Evolutionary conservation across 805 yeast species (phyloP), one percentile per base, ranked within the genome.

Genomic region (Yamadazyma nakazawae): DNA sequence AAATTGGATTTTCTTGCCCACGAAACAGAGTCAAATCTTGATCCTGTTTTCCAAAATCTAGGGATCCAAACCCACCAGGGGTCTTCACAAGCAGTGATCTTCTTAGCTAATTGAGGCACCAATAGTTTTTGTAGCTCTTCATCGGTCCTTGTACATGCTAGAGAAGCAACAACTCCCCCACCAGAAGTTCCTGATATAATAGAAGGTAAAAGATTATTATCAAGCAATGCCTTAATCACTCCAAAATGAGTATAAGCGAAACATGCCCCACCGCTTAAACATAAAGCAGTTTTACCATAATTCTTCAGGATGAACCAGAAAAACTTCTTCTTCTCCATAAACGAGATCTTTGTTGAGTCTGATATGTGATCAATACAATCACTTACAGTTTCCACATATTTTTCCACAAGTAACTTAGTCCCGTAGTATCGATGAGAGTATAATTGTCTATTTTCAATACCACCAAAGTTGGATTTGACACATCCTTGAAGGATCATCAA

Each of bases 201-300:
- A 4, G 72, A 71, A 1, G 95, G 95, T 42, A 86, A 65, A 42
- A 79, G 64, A 59, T 82, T 84, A 47, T 78, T 76, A 48, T 87
- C 90, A 5, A 85, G 63, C 34, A 87, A 62, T 0, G 90, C 91
- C 52, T 82, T 82, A 24, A 85, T 74, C 2, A 86, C 79, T 2
- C 95, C 95, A 63, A 85, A 82, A 62, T 86, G 95, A 28, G 82
- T 80, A 54, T 84, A 83, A 1, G 91, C 80, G 61, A 86, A 87
- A 26, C 86, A 78, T 1, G 90, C 95, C 19, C 94, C 95, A 3
- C 95, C 94, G 46, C 85, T 78, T 24, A 86, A 68, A 52, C 88
- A 82, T 13, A 86, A 66, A 0, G 92, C 90, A 0, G 89, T 72
- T 48, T 78, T 78, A 8, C 95, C 95, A 59, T 78, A 82, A 59